Base-by-base conservation (phyloP, 257 asterid genomes). In the Henckelia pumila region DNA sequence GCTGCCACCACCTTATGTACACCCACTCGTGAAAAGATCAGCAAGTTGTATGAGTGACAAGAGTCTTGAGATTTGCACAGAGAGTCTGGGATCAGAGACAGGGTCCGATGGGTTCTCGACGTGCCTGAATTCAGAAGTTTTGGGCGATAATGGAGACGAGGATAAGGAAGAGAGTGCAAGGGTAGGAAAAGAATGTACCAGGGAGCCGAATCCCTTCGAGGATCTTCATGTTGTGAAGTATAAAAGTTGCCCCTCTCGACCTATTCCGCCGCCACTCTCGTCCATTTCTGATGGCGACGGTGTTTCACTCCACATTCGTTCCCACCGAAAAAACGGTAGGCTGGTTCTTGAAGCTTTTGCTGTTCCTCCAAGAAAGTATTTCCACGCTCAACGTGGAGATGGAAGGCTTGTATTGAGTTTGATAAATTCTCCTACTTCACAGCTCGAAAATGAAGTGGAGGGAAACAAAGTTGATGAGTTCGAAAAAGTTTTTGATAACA, bases 71-170 rank as follows among this genome's bases (percentile, higher is more conserved):
- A 74, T 89, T 25, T 92, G 98, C 73, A 92, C 98, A 0, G 98
- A 92, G 76, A 85, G 89, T 21, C 96, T 92, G 1, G 97, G 98
- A 1, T 87, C 97, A 0, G 98, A 92, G 60, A 88, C 96, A 0
- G 98, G 97, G 4, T 82, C 98, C 0, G 97, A 84, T 20, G 75
- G 84, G 22, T 80, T 83, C 58, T 67, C 91, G 8, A 63, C 81
- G 14, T 64, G 70, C 69, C 71, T 82, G n/a, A 44, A 71, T 40
- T 75, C 84, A 0, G 81, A 79, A 25, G 14, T 11, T n/a, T 56
- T 44, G 3, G 75, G 67, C 29, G 82, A 83, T n/a, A n/a, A n/a
- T 47, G 70, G 1, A 7, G 84, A 77, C 0, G 75, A 76, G 3
- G 82, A 64, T 8, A 63, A 60, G 23, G 52, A 62, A 23, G 40